A percentile compares a stretch with the other conserved stretches of the same genome.
Conservation (phyloP, 345 rosid species). For the Toxicodendron radicans region DNA sequence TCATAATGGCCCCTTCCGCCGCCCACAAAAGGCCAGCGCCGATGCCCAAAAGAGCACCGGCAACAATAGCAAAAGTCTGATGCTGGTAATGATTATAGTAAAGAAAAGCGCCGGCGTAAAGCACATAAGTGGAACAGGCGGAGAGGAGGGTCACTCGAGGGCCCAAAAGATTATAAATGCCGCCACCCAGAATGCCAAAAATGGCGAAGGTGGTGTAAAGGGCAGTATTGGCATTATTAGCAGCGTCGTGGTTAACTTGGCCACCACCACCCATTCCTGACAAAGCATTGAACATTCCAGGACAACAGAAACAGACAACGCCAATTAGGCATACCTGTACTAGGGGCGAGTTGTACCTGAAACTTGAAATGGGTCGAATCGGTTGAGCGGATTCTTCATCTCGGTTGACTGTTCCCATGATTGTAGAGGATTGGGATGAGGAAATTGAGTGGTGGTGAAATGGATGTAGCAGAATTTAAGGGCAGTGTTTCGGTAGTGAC, state of each 20-base stretch:
- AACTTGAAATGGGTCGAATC: conserved; percentile 23
- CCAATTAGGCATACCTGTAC: conserved; percentile 73
- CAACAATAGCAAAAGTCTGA: conserved; percentile 53
- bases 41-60: conserved; percentile 73
- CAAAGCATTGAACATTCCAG: conserved; percentile 95
- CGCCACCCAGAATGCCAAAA: conserved; percentile 59
- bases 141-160: conserved; percentile 67
- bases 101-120: conserved; percentile 68
- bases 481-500: background rate
- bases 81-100: conserved; percentile 62
- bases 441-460: background rate
- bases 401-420: background rate
- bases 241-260: conserved; percentile 74
- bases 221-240: conserved; percentile 79
- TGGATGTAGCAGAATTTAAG: too few species aligned
- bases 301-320: conserved; percentile 92
- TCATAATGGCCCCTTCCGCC: conserved; percentile 91
- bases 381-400: conserved; percentile 25
- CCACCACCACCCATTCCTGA: conserved; percentile 98
- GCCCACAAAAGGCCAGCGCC: conserved; percentile 98
- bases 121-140: conserved; percentile 76
- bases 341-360: conserved; percentile 76
- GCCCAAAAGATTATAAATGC: conserved; percentile 58
- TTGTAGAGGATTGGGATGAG: background rate
- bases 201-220: conserved; percentile 59